A percentile compares a stretch with the other conserved stretches of the same genome.
Conservation (phyloP, 345 rosid genomes). For the Rhodomyrtus tomentosa region DNA sequence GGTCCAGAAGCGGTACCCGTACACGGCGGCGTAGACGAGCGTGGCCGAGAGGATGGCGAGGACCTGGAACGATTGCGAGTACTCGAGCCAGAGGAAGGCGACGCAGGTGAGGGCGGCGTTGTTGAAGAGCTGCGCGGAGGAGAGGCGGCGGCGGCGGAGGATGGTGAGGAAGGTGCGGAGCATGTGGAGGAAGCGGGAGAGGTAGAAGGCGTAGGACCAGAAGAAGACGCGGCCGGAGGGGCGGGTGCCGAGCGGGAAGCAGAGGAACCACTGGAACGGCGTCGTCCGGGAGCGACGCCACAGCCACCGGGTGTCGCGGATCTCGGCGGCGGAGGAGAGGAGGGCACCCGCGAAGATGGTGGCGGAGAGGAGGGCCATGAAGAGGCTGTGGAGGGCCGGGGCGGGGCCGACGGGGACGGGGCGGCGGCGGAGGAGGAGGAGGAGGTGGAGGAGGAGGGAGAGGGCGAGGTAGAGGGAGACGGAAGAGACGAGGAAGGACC, state of each 20-base stretch:
- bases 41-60: constrained; percentile 71
- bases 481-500: constrained; percentile 72
- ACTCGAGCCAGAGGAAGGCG: constrained; percentile 84
- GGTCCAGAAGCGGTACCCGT: constrained; percentile 88
- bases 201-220: constrained; percentile 87
- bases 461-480: constrained; percentile 40
- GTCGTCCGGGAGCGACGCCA: constrained; percentile 57
- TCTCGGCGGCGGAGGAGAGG: constrained; percentile 77
- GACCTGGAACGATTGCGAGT: constrained; percentile 82
- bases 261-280: constrained; percentile 85
- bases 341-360: constrained; percentile 69
- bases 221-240: constrained; percentile 95
- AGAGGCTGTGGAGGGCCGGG: constrained; percentile 63
- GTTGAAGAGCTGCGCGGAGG: constrained; percentile 52
- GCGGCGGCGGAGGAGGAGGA: constrained; percentile 19
- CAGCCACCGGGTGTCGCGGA: constrained; percentile 78
- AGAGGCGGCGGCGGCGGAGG: constrained; percentile 34
- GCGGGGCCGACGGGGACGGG: constrained; percentile 55
- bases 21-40: constrained; percentile 49
- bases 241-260: constrained; percentile 84
- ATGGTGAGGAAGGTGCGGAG: constrained; percentile 49
- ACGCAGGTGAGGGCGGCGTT: constrained; percentile 44
- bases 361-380: constrained; percentile 52
- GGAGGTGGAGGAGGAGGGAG: constrained; percentile 38
- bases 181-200: constrained; percentile 77